Percentiles rank a stretch among this genome's conserved stretches.
Conservation (phyloP, 805 yeast species). For the Isabelozyma pseudorhagii region DNA sequence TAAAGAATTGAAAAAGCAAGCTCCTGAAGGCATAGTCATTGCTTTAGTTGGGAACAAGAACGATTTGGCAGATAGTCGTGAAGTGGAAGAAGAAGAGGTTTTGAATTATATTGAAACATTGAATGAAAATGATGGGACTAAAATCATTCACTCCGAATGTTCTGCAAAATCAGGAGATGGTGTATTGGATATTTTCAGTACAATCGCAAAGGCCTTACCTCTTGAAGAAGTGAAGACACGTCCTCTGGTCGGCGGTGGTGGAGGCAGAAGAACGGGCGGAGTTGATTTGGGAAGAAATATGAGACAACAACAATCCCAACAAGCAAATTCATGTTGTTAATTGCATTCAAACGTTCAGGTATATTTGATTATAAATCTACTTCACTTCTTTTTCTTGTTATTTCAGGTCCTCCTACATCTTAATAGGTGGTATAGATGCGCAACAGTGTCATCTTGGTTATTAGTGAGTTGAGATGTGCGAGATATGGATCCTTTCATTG, state of each 20-base stretch:
- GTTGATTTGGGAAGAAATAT: constrained; percentile 33
- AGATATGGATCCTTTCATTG: not conserved
- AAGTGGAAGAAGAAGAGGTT: constrained; percentile 42
- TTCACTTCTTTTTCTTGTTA: not conserved
- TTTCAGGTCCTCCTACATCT: not conserved
- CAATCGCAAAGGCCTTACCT: constrained; percentile 41
- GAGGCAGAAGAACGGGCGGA: constrained; percentile 25
- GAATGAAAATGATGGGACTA: constrained; percentile 36
- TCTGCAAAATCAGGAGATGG: constrained; percentile 46
- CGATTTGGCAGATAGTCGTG: constrained; percentile 54
- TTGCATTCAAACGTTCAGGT: not conserved
- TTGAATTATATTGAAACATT: constrained; percentile 39
- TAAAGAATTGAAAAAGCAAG: constrained; percentile 78
- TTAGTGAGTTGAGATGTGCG: not conserved
- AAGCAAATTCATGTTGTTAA: constrained; percentile 24
- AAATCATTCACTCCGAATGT: constrained; percentile 35
- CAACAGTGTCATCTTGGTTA: not conserved
- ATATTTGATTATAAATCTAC: not conserved
- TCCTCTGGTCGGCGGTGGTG: constrained; percentile 12
- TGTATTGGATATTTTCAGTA: constrained; percentile 37
- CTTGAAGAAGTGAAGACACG: constrained; percentile 28
- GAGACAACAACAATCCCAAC: constrained; percentile 19
- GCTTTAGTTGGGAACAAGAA: constrained; percentile 79
- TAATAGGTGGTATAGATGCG: not conserved
- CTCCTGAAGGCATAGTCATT: constrained; percentile 68